Conservation (phyloP, 164 flowering plant species). For the Vitis amurensis region DNA sequence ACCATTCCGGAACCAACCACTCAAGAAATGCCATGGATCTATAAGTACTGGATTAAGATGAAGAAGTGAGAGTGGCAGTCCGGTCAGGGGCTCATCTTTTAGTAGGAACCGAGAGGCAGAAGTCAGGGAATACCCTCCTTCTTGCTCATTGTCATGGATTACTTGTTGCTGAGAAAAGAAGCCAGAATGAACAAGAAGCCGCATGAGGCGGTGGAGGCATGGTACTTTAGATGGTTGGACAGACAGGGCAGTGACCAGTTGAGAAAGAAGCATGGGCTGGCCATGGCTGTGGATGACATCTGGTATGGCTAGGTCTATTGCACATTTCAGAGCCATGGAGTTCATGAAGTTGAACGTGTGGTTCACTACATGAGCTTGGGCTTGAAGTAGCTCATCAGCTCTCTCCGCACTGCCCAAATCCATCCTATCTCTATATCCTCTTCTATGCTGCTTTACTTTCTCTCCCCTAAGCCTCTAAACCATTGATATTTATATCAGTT, state of each 20-base stretch:
- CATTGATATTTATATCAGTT: too few species aligned
- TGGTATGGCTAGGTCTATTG: too few species aligned
- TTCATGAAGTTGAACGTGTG: slow-evolving; percentile 23
- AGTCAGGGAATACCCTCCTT: slow-evolving; percentile 32
- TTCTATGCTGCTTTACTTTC: too few species aligned
- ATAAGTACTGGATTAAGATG: slow-evolving; percentile 29
- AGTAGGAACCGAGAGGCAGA: slow-evolving; percentile 32
- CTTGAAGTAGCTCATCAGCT: slow-evolving; percentile 5
- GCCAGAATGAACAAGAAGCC: slow-evolving; percentile 11
- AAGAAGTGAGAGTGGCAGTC: slow-evolving; percentile 13
- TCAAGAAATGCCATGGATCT: slow-evolving; percentile 18
- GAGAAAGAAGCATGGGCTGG: slow-evolving; percentile 14
- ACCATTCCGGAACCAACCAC: slow-evolving; percentile 20
- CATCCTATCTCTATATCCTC: too few species aligned
- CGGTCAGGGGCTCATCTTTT: slow-evolving; percentile 21
- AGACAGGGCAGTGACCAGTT: slow-evolving; percentile 18
- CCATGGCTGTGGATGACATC: too few species aligned
- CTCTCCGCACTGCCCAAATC: too few species aligned
- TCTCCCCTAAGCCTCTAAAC: too few species aligned
- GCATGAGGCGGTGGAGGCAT: slow-evolving; percentile 32
- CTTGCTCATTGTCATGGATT: background rate
- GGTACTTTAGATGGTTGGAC: slow-evolving; percentile 21
- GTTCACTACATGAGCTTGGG: slow-evolving; percentile 36
- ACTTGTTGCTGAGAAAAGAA: background rate
- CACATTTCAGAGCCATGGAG: slow-evolving; percentile 7